Base-by-base conservation (phyloP, 2,329 filamentous ascomycete genomes). In the Aspergillus carbonarius region DNA sequence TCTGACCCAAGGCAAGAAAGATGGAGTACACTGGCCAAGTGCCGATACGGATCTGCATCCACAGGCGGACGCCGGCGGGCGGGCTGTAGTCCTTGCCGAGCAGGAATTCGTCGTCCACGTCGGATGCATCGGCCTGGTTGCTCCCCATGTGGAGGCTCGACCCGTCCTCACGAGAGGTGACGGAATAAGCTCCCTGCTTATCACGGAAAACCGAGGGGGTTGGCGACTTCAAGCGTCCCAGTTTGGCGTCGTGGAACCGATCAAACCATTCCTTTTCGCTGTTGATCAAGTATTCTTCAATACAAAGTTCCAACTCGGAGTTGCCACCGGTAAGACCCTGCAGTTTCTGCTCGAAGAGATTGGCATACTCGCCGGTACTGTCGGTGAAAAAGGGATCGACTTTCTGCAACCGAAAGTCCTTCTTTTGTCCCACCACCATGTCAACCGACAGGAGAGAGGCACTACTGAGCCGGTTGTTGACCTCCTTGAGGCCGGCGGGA, bases 311-410 rank as follows among this genome's bases (percentile, higher is more conserved):
- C 2, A 74, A 78, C 59, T 84, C 80, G 0, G 85, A 87, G 59
- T 82, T 86, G 62, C 79, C 77, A 15, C 81, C 84, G 44, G 74
- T 81, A 15, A 88, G 74, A 3, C 72, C 69, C 25, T 83, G 80
- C 1, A 88, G 78, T 67, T 80, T 82, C 70, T 81, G 79, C 59
- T 83, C 81, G 61, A 87, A 88, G 3, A 76, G 78, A 58, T 78
- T 77, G 61, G 83, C 85, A 69, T 85, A 88, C 59, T 85, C 78
- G 32, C 84, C 85, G 27, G 79, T 84, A 40, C 81, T 81, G 67
- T 88, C 86, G 5, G 82, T 87, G 74, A 89, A 89, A 74, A 85
- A 86, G 2, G 85, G 86, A 64, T 86, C 84, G 0, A 88, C 83
- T 56, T 87, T 85, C 68, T 88, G 86, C 18, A 87, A 80, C 60